These are phyloP conservation scores for Theileria orientalis DNA, from an alignment of 169 alveolate species.

Conservation along the genomic window DNA sequence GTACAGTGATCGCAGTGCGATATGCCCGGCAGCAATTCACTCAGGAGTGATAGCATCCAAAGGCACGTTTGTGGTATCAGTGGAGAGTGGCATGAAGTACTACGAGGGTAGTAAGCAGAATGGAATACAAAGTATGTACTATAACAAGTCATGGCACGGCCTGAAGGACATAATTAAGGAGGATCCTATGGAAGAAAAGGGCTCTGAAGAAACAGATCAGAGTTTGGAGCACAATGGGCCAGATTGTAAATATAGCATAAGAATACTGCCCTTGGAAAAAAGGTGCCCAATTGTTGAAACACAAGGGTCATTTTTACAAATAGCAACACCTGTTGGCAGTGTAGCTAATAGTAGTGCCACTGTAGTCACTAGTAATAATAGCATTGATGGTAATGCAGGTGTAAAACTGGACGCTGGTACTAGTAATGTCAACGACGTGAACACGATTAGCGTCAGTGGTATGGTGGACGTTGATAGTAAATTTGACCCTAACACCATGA, in stretches of 20 bases:
- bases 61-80: constrained; percentile 82
- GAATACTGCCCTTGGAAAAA: constrained; percentile 45
- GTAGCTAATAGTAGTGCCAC: background rate
- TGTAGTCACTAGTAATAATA: background rate
- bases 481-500: constrained; percentile 44
- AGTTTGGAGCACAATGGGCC: constrained; percentile 66
- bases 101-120: constrained; percentile 83
- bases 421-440: background rate
- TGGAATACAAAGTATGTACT: constrained; percentile 80
- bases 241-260: constrained; percentile 42
- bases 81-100: constrained; percentile 80
- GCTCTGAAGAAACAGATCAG: constrained; percentile 42
- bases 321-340: background rate
- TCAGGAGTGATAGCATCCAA: constrained; percentile 78
- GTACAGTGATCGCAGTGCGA: constrained; percentile 83
- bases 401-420: background rate
- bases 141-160: constrained; percentile 73
- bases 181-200: constrained; percentile 43
- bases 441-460: background rate
- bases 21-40: constrained; percentile 89
- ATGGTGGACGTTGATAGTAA: constrained; percentile 26
- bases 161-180: constrained; percentile 62
- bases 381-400: background rate
- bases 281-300: constrained; percentile 60
- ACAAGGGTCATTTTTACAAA: constrained; percentile 58